Evolutionary conservation across 192 early-diverging fungal genomes (phyloP), one percentile per base, ranked within the genome.

Genomic region (Rhizoclosmatium globosum): DNA sequence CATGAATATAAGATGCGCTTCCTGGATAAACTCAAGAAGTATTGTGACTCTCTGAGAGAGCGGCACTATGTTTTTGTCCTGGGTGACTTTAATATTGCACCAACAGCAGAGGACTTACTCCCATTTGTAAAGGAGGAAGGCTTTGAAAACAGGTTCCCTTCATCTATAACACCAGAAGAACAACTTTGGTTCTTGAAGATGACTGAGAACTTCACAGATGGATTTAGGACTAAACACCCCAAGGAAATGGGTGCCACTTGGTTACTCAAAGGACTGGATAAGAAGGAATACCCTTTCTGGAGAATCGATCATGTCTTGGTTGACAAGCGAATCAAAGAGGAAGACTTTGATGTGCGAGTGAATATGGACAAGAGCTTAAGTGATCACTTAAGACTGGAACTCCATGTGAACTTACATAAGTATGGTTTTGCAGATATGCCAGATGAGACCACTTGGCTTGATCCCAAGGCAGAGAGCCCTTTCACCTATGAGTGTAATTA

Each of bases 61-160:
- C 4, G 13, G 15, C 39, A 72, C 53, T 17, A 31, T 50, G 70
- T 72, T 6, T 46, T 72, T 19, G 19, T 72, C 7, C 7, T n/a
- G 11, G 70, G 47, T n/a, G 70, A 72, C 50, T 57, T 72, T 56
- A 72, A 72, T 39, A n/a, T 72, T 23, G 70, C 70, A 21, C 70
- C 47, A 4, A n/a, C 70, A 1, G 19, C 46, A 4, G 17, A 23
- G 1, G 70, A 72, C 31, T 17, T 72, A 21, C 50, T 47, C 7
- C 42, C 38, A 9, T 39, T 50, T 41, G 53, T 48, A 4, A 46
- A 15, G 9, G n/a, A 19, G 4, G 70, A 72, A 57, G 46, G 47
- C 13, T 56, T 47, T 4, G 21, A 62, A 21, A 7, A 9, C 46
- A 11, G 70, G 70, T 41, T 72, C 39, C 53, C 15, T 11, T 41